Conservation (phyloP, 768 basidiomycete species). For the Leccinum obscurum region DNA sequence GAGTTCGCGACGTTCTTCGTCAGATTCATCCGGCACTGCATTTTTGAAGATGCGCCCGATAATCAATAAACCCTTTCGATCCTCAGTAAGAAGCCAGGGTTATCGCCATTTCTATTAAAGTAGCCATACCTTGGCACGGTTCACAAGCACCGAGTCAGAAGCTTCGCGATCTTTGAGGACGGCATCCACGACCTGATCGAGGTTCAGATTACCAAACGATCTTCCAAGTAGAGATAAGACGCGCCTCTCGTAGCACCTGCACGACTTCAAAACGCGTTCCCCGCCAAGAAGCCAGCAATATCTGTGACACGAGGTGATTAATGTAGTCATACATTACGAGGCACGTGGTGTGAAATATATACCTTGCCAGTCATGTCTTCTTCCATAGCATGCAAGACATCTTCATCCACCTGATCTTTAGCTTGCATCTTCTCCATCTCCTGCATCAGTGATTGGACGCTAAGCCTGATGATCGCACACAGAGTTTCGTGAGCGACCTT, state of each 20-base stretch:
- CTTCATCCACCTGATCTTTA: slow-evolving; percentile 86
- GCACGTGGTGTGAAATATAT: slow-evolving; percentile 4
- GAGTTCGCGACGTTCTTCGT: slow-evolving; percentile 91
- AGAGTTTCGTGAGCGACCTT: slow-evolving; percentile 52
- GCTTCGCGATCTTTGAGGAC: slow-evolving; percentile 80
- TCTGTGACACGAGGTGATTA: slow-evolving; percentile 40
- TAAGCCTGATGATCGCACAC: slow-evolving; percentile 33
- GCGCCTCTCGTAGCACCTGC: slow-evolving; percentile 78
- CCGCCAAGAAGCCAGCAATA: slow-evolving; percentile 96
- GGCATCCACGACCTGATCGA: slow-evolving; percentile 67
- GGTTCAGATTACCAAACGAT: neutral
- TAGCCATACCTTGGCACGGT: slow-evolving; percentile 76
- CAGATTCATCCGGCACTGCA: slow-evolving; percentile 83
- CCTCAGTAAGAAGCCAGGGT: slow-evolving; percentile 1
- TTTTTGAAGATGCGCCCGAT: slow-evolving; percentile 90
- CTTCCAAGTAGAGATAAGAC: slow-evolving; percentile 9
- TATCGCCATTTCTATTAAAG: neutral
- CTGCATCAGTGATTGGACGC: slow-evolving; percentile 37
- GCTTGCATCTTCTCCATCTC: slow-evolving; percentile 91
- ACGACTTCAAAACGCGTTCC: slow-evolving; percentile 95
- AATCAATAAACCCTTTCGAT: slow-evolving; percentile 71
- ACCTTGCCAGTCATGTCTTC: slow-evolving; percentile 93
- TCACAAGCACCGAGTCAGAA: slow-evolving; percentile 67
- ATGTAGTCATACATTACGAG: neutral
- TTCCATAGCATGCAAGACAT: slow-evolving; percentile 82